These are phyloP conservation scores for Nepenthes gracilis DNA, from an alignment of 148 eudicot species.

Conservation along the genomic window DNA sequence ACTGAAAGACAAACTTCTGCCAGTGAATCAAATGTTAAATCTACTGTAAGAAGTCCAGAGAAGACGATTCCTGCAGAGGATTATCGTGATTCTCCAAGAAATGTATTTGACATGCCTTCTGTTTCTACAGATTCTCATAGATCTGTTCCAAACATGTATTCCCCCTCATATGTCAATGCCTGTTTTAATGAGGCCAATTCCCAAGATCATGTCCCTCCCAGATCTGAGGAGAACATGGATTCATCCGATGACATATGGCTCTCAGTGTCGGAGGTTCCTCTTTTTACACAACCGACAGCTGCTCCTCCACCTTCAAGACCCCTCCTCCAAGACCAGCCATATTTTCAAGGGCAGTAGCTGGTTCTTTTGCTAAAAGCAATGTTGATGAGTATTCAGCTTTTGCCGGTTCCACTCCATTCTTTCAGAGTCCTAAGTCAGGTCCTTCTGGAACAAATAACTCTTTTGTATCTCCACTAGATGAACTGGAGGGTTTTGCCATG, in stretches of 20 bases:
- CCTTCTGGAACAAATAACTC: constrained; percentile 27
- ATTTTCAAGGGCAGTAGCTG: constrained; percentile 36
- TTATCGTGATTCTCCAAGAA: constrained; percentile 42
- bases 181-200: constrained; percentile 25
- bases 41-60: constrained; percentile 40
- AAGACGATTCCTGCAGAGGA: constrained; percentile 39
- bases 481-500: constrained; percentile 71
- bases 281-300: constrained; percentile 74
- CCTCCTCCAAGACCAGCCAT: constrained; percentile 77
- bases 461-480: constrained; percentile 58
- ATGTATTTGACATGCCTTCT: constrained; percentile 57
- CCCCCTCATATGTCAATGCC: constrained; percentile 29
- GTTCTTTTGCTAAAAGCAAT: constrained; percentile 37
- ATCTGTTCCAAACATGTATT: constrained; percentile 38
- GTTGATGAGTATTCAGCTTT: constrained; percentile 45
- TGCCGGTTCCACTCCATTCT: constrained; percentile 24
- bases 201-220: constrained; percentile 32
- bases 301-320: constrained; percentile 97
- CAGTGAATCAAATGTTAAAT: constrained; percentile 29
- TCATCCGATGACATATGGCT: constrained; percentile 74
- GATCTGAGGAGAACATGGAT: constrained; percentile 34
- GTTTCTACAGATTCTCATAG: constrained; percentile 38
- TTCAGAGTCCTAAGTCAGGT: constrained; percentile 41
- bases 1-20: constrained; percentile 27
- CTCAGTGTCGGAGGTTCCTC: constrained; percentile 87